Conservation (phyloP, 225 moss, liverwort and hornwort genomes). For the Asterella californica region DNA sequence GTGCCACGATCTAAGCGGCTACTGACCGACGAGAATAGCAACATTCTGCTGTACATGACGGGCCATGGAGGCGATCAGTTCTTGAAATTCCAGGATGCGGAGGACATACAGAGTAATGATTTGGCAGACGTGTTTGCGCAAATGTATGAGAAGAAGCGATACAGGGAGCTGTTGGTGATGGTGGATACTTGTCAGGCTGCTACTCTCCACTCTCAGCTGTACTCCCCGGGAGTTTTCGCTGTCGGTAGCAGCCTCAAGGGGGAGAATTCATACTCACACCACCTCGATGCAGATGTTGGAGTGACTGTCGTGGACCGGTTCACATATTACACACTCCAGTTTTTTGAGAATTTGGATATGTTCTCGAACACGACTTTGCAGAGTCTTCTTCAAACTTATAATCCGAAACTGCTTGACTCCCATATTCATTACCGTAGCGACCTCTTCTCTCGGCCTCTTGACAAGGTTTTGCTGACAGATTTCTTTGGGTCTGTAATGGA, state of each 20-base stretch:
- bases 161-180: slow-evolving; percentile 87
- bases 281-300: slow-evolving; percentile 94
- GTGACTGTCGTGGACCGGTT: slow-evolving; percentile 99
- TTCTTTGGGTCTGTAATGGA: slow-evolving; percentile 99
- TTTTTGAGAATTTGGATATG: slow-evolving; percentile 89
- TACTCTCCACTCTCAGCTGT: slow-evolving; percentile 90
- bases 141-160: slow-evolving; percentile 93
- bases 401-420: slow-evolving; percentile 77
- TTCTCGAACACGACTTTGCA: slow-evolving; percentile 77
- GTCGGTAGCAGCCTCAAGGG: slow-evolving; percentile 98
- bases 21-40: slow-evolving; percentile 84
- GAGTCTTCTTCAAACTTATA: slow-evolving; percentile 76
- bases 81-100: slow-evolving; percentile 95
- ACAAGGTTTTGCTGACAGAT: slow-evolving; percentile 86
- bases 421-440: slow-evolving; percentile 79
- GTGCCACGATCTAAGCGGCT: slow-evolving; percentile 91
- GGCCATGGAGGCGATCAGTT: slow-evolving; percentile 95
- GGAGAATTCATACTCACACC: slow-evolving; percentile 97
- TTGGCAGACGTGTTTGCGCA: slow-evolving; percentile 90
- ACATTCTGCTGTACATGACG: slow-evolving; percentile 88
- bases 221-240: slow-evolving; percentile 86
- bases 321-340: slow-evolving; percentile 92
- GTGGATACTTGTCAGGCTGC: slow-evolving; percentile 99
- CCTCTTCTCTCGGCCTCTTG: slow-evolving; percentile 73
- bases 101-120: slow-evolving; percentile 94